phyloP scores from a whole-genome alignment of 495 filamentous ascomycete species.

The Aspergillus coremiiformis region DNA sequence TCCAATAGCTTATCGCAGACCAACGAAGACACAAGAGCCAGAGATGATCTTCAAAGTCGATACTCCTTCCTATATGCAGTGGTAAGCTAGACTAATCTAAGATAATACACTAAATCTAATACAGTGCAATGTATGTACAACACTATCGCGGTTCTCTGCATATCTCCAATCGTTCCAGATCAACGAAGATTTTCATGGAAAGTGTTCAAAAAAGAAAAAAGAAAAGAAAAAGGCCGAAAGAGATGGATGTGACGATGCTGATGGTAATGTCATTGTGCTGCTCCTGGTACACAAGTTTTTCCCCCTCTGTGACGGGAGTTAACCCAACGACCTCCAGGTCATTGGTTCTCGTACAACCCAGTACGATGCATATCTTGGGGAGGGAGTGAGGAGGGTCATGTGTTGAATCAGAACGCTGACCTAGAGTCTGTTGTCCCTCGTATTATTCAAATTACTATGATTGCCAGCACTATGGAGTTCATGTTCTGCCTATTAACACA shows the following conservation, averaged over 20 bases:
- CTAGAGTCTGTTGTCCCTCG: not conserved
- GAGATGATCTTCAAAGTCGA: too few species aligned
- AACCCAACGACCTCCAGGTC: slow-evolving; percentile 18
- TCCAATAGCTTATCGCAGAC: too few species aligned
- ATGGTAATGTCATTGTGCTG: not conserved
- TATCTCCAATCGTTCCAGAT: not conserved
- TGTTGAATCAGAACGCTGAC: not conserved
- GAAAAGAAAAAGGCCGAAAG: not conserved
- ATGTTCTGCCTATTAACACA: not conserved
- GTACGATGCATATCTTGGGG: not conserved
- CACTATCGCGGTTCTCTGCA: not conserved
- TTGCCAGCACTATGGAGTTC: not conserved
- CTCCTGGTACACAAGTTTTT: not conserved
- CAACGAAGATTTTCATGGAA: not conserved
- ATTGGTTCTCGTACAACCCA: slow-evolving; percentile 9
- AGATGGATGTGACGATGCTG: not conserved
- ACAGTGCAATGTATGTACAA: not conserved
- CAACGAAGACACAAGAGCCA: too few species aligned
- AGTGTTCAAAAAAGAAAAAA: not conserved
- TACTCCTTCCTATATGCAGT: not conserved
- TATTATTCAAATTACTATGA: not conserved
- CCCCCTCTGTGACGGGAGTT: not conserved
- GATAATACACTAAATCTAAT: not conserved
- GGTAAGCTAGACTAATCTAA: not conserved
- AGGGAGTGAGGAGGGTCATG: slow-evolving; percentile 7